Base-by-base conservation (phyloP, 1,284 basidiomycete species). In the Cutaneotrichosporon mucoides region DNA sequence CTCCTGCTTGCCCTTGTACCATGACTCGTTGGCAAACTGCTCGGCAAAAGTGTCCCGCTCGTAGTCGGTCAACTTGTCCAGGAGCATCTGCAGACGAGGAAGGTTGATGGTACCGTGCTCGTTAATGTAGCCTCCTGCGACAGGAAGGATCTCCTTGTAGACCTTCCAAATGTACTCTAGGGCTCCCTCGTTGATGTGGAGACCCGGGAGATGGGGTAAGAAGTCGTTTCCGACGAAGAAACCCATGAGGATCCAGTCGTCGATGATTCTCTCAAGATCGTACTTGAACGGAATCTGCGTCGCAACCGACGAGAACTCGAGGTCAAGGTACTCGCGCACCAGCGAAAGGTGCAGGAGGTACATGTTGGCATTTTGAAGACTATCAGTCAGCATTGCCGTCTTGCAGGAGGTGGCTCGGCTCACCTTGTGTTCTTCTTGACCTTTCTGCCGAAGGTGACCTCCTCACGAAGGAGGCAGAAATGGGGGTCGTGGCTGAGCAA, bases 171-270 rank as follows among this genome's bases (percentile, higher is more conserved):
- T 81, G 62, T 84, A 84, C 78, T 96, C 92, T 66, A 99, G 77
- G 4, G 92, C 95, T 69, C 97, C 96, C 78, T 97, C 92, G 73
- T 98, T 94, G 76, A 99, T 99, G 75, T 99, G 96, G 44, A 99
- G 77, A 75, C 96, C 93, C 6, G 95, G 96, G 55, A 99, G 79
- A 79, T 99, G 92, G 7, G 95, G 95, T 67, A 99, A 79, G 79
- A 98, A 98, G 80, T 98, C 94, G 76, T 98, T 99, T 38, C 94
- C 95, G 55, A 98, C 88, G 70, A 99, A 98, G 51, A 97, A 91
- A 49, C 92, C 91, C 68, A 99, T 86, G 12, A 99, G 82, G 70
- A 99, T 90, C 78, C 98, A 98, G 79, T 99, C 95, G 78, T 99
- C 95, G 73, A 99, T 96, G 76, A 99, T 84, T 38, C 89, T 85